phyloP scores from a whole-genome alignment of 345 rosid species.

The Anastatica hierochuntica region DNA sequence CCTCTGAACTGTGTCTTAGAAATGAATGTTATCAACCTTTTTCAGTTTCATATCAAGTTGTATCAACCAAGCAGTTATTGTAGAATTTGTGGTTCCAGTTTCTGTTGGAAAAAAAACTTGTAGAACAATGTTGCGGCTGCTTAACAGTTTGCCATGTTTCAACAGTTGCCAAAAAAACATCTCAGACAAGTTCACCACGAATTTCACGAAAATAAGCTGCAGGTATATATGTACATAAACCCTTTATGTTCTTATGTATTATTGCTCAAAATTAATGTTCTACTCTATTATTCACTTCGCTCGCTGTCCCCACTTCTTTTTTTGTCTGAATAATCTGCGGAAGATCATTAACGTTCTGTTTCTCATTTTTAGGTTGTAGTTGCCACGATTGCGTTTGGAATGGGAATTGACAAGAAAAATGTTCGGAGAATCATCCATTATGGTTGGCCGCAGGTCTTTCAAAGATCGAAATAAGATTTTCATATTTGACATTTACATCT shows the following conservation, averaged over 20 bases:
- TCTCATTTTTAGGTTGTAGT: conserved; percentile 53
- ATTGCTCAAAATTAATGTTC: background rate
- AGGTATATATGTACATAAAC: conserved; percentile 40
- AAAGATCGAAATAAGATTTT: too few relatives aligned
- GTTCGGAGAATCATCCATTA: conserved; percentile 77
- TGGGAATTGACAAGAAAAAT: conserved; percentile 87
- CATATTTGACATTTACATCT: background rate
- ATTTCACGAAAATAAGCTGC: conserved; percentile 56
- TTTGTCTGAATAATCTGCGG: background rate
- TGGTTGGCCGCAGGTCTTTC: conserved; percentile 89
- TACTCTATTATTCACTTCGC: background rate
- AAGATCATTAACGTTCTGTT: background rate
- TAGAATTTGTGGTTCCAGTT: too few relatives aligned
- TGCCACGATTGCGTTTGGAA: conserved; percentile 90
- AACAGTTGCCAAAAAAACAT: conserved; percentile 72
- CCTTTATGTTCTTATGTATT: too few relatives aligned
- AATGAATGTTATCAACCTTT: background rate
- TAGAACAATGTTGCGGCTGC: too few relatives aligned
- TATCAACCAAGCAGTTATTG: background rate
- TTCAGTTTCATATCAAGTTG: background rate
- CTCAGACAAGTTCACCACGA: conserved; percentile 68
- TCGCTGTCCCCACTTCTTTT: background rate
- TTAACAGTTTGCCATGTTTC: conserved; percentile 7
- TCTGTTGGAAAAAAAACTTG: background rate
- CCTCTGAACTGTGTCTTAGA: background rate